phyloP scores from a whole-genome alignment of 768 basidiomycete genomes.

The Tephrocybe sp. region DNA sequence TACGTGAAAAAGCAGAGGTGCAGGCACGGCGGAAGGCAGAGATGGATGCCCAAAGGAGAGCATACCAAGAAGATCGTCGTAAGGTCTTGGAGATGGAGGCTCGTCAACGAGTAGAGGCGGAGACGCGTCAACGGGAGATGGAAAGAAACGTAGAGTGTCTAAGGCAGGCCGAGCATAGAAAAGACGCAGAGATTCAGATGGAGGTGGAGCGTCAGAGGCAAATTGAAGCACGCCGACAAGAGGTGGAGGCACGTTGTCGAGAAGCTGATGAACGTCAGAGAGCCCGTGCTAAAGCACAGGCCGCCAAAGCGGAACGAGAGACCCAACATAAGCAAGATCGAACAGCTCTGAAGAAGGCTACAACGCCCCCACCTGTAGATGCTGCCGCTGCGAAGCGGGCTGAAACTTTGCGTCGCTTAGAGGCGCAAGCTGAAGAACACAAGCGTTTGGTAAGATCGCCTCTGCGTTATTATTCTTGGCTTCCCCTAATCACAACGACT shows the following conservation, averaged over 20 bases:
- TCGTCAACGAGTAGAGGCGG: slow-evolving; percentile 11
- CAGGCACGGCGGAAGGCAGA: slow-evolving; percentile 18
- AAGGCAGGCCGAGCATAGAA: neutral
- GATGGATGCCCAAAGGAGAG: slow-evolving; percentile 13
- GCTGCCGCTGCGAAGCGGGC: slow-evolving; percentile 19
- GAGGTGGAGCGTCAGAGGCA: slow-evolving; percentile 7
- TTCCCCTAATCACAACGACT: neutral
- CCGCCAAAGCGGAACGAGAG: slow-evolving; percentile 13
- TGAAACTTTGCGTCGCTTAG: slow-evolving; percentile 22
- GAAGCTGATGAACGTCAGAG: slow-evolving; percentile 5
- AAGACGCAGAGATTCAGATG: slow-evolving; percentile 10
- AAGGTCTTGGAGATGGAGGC: slow-evolving; percentile 13
- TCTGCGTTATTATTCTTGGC: neutral
- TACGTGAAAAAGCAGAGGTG: slow-evolving; percentile 8
- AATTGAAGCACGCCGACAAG: slow-evolving; percentile 12
- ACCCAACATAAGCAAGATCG: neutral
- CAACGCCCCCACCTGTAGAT: neutral
- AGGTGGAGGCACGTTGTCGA: neutral
- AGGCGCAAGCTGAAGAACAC: slow-evolving; percentile 25
- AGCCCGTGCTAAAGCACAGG: neutral
- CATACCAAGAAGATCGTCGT: slow-evolving; percentile 15
- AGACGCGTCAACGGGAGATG: slow-evolving; percentile 10
- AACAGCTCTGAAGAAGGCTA: slow-evolving; percentile 1
- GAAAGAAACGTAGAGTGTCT: no score
- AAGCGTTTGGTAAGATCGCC: slow-evolving; percentile 17